Evolutionary conservation across 345 rosid species (phyloP).

Genomic region (Gossypium anomalum): DNA sequence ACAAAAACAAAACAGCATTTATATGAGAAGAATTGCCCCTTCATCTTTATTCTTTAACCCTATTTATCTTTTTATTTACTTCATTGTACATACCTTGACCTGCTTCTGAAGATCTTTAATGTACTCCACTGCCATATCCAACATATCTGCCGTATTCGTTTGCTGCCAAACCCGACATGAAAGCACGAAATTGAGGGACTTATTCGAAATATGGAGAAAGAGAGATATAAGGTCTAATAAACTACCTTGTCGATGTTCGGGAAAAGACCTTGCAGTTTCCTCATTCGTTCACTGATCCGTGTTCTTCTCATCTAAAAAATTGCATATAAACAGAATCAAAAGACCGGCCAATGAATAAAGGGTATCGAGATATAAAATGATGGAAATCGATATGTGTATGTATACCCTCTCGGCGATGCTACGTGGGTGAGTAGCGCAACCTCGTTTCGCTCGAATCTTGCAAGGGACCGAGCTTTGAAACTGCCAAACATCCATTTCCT

Average conservation of each 20-base stretch:
- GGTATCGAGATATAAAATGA: not conserved
- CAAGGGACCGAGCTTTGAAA: slow-evolving; percentile 74
- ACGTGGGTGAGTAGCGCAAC: slow-evolving; percentile 91
- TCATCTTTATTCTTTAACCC: slow-evolving; percentile 14
- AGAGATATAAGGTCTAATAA: slow-evolving; percentile 2
- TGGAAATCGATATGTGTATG: slow-evolving; percentile 13
- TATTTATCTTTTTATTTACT: not conserved
- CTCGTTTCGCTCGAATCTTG: slow-evolving; percentile 80
- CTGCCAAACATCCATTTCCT: slow-evolving; percentile 44
- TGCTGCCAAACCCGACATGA: slow-evolving; percentile 34
- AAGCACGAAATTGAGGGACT: not conserved
- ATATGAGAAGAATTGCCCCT: slow-evolving; percentile 16
- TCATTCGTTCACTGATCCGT: slow-evolving; percentile 61
- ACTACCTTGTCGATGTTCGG: slow-evolving; percentile 68
- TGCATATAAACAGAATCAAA: not conserved
- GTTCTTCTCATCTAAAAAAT: slow-evolving; percentile 56
- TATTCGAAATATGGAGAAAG: not conserved
- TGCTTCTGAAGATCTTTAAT: slow-evolving; percentile 65
- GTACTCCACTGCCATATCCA: slow-evolving; percentile 65
- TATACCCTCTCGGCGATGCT: slow-evolving; percentile 93
- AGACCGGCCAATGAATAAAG: not conserved
- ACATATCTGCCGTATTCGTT: slow-evolving; percentile 71
- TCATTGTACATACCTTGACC: slow-evolving; percentile 40
- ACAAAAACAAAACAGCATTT: not conserved
- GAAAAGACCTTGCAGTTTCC: slow-evolving; percentile 61